Conservation (phyloP, 1,284 basidiomycete species). For the Vanrija sp. region DNA sequence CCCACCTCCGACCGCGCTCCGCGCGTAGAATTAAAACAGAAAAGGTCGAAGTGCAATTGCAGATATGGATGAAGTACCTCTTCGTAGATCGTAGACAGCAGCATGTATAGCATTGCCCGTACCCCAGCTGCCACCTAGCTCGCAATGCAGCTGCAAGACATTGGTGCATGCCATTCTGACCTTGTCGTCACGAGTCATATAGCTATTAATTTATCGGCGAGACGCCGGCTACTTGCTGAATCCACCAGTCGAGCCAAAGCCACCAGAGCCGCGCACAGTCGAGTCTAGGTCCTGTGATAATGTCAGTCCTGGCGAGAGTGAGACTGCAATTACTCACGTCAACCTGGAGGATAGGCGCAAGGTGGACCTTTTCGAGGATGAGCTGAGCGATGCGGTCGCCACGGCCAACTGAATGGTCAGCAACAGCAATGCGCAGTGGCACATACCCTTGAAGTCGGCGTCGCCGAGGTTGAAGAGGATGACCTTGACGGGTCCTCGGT, state of each 20-base stretch:
- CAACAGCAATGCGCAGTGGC: neutral
- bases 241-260: conserved; percentile 91
- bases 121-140: too few relatives aligned
- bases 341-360: conserved; percentile 79
- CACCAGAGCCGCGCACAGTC: conserved; percentile 77
- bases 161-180: too few relatives aligned
- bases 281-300: conserved; percentile 63
- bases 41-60: too few relatives aligned
- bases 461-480: conserved; percentile 90
- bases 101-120: too few relatives aligned
- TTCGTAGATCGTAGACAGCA: too few relatives aligned
- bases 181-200: too few relatives aligned
- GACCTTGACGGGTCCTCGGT: conserved; percentile 88
- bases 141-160: too few relatives aligned
- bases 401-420: conserved; percentile 63
- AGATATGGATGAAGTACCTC: too few relatives aligned
- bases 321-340: conserved; percentile 52
- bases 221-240: conserved; percentile 10
- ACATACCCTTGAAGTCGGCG: conserved; percentile 75
- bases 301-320: neutral
- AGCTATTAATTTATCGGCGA: too few relatives aligned
- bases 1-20: conserved; percentile 64
- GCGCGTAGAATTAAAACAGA: conserved; percentile 2
- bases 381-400: conserved; percentile 94
- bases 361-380: conserved; percentile 85